Conservation (phyloP, 1,284 basidiomycete genomes). For the Lentinus polychrous region DNA sequence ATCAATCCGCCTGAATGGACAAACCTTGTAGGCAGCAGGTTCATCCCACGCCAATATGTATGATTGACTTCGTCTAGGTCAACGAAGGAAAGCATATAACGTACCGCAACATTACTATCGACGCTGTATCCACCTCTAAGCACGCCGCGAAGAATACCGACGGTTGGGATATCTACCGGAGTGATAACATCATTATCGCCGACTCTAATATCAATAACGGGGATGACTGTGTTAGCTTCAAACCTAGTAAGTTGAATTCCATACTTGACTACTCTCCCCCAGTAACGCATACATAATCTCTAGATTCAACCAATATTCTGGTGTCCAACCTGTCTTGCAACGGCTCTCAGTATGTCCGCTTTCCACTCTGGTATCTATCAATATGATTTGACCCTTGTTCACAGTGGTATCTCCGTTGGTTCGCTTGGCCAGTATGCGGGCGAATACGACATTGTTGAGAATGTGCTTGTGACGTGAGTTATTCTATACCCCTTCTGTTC, state of each 20-base stretch:
- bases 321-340: slow-evolving; percentile 39
- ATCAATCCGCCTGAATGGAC: slow-evolving; percentile 44
- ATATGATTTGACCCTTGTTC: neutral
- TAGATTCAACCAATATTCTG: slow-evolving; percentile 34
- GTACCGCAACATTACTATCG: slow-evolving; percentile 33
- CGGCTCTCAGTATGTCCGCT: slow-evolving; percentile 29
- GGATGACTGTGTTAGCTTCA: slow-evolving; percentile 37
- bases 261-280: neutral
- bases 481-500: neutral
- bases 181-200: slow-evolving; percentile 24
- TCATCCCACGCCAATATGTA: no score
- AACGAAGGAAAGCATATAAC: slow-evolving; percentile 32
- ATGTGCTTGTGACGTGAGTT: slow-evolving; percentile 32
- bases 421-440: slow-evolving; percentile 43
- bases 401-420: slow-evolving; percentile 38
- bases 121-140: slow-evolving; percentile 35
- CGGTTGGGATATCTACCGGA: slow-evolving; percentile 58
- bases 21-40: slow-evolving; percentile 37
- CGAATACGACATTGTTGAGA: slow-evolving; percentile 41
- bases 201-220: slow-evolving; percentile 27
- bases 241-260: slow-evolving; percentile 29
- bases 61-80: slow-evolving; percentile 16
- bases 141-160: slow-evolving; percentile 47
- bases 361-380: neutral
- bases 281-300: neutral